A percentile compares a stretch with the other conserved stretches of the same genome.
Conservation (phyloP, 768 basidiomycete species). For the Mycena amicta region DNA sequence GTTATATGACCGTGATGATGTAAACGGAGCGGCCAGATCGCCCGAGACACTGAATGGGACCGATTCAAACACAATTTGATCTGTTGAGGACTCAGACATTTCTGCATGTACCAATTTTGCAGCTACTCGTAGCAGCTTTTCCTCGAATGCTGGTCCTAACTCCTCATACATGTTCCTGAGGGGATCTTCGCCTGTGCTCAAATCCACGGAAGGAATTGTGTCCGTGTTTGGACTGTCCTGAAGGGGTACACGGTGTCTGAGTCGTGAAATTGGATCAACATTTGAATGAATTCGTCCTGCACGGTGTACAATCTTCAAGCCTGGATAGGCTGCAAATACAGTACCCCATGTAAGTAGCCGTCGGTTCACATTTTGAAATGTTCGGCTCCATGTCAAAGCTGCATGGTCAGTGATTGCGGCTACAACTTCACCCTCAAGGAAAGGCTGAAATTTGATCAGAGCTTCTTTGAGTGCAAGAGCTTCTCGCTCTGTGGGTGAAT, state of each 20-base stretch:
- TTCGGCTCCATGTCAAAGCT: constrained; percentile 38
- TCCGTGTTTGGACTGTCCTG: constrained; percentile 22
- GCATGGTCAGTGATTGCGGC: constrained; percentile 34
- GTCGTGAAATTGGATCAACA: constrained; percentile 40
- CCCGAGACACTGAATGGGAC: no score
- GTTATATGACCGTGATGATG: not conserved
- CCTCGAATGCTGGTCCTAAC: constrained; percentile 28
- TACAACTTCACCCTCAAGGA: constrained; percentile 37
- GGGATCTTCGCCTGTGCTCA: constrained; percentile 17
- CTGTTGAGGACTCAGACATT: no score
- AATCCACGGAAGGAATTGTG: not conserved
- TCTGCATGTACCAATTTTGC: not conserved
- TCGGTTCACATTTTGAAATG: constrained; percentile 40
- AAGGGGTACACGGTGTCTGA: constrained; percentile 26
- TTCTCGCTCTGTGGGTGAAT: constrained; percentile 42
- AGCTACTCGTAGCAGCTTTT: constrained; percentile 24
- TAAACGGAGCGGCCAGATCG: no score
- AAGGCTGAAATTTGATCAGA: constrained; percentile 39
- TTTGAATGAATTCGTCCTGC: constrained; percentile 42
- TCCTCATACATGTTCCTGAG: constrained; percentile 28
- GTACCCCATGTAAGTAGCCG: constrained; percentile 38
- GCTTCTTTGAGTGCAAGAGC: constrained; percentile 41
- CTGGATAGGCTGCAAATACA: constrained; percentile 38
- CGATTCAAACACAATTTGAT: no score
- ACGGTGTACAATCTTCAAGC: constrained; percentile 39